A percentile compares a stretch with the other conserved stretches of the same genome.
These are phyloP conservation scores for Clitopilus passeckerianus DNA, from an alignment of 768 basidiomycete genomes.

Conservation along the genomic window DNA sequence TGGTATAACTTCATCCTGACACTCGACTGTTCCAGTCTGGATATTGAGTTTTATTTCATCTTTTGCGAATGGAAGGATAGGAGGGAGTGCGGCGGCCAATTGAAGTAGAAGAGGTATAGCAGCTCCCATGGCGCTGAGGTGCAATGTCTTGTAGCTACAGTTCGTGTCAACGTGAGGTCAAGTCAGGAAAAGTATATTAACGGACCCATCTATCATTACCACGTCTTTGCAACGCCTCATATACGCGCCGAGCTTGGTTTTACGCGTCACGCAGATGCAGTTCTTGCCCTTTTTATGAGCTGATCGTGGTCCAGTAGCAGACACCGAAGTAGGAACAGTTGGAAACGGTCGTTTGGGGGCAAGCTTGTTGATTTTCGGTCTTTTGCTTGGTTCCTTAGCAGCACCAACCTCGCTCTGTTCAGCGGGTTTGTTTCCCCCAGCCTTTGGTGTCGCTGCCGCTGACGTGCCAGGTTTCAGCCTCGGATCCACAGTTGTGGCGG, in stretches of 20 bases:
- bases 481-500: neutral
- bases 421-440: neutral
- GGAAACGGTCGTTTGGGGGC: constrained; percentile 73
- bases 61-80: constrained; percentile 60
- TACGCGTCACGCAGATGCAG: constrained; percentile 74
- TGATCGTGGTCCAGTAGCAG: constrained; percentile 77
- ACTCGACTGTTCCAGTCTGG: constrained; percentile 64
- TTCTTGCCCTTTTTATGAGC: constrained; percentile 79
- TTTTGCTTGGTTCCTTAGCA: constrained; percentile 9
- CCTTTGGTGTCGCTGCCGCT: neutral
- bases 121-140: constrained; percentile 82
- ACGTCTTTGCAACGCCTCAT: constrained; percentile 73
- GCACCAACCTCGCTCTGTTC: neutral
- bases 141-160: constrained; percentile 63
- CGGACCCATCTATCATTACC: constrained; percentile 68
- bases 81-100: constrained; percentile 65
- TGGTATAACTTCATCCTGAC: constrained; percentile 77
- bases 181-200: neutral
- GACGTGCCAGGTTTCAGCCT: neutral
- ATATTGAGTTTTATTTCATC: constrained; percentile 62
- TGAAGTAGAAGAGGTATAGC: constrained; percentile 80
- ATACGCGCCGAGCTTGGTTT: constrained; percentile 67
- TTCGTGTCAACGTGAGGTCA: neutral
- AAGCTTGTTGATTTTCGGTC: constrained; percentile 53
- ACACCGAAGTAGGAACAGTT: constrained; percentile 67